Evolutionary conservation across 202 grass and related monocot species (phyloP), one percentile per base, ranked within the genome.

Genomic region (Eragrostis tef): DNA sequence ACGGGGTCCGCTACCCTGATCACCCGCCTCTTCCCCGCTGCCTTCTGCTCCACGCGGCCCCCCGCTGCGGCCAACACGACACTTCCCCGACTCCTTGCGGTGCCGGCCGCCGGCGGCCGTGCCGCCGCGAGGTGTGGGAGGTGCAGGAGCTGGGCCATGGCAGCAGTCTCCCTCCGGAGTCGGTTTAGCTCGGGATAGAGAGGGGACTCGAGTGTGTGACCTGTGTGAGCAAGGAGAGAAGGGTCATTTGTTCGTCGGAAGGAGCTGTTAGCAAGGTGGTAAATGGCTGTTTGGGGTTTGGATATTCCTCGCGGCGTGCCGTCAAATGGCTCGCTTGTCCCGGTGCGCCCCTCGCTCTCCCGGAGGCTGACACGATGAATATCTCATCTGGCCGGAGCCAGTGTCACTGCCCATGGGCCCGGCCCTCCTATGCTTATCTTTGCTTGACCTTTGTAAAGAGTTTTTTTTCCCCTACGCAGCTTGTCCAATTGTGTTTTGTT

Each of bases 1-100:
- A 99, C 84, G 53, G 90, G 90, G 67, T 99, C 93, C 2, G 88
- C 87, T 71, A 95, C 93, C 83, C 80, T 81, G 74, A 92, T 87
- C 46, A 96, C 89, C 77, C 77, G 77, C n/a, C 67, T 78, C 46
- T 73, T 81, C 76, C 44, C 50, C 51, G 27, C 53, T 71, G 45
- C 51, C 41, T 73, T 56, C 67, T 85, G 90, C 89, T 99, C 95
- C 29, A 93, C 74, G 20, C 86, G 71, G 11, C 86, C 81, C n/a
- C 73, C 63, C 0, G 77, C 72, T 27, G 63, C 51, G n/a, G 49
- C 70, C 48, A 39, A 64, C 50, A 45, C 71, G 51, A 49, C 58
- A 75, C 9, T 6, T 10, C 10, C 83, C 91, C 66, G 82, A 84
- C 80, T 88, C 90, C 34, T 7, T 31, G 29, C 29, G 29, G 29